Evolutionary conservation across 78 protist species (phyloP).

Genomic region (Chrysochromulina tobinii): DNA sequence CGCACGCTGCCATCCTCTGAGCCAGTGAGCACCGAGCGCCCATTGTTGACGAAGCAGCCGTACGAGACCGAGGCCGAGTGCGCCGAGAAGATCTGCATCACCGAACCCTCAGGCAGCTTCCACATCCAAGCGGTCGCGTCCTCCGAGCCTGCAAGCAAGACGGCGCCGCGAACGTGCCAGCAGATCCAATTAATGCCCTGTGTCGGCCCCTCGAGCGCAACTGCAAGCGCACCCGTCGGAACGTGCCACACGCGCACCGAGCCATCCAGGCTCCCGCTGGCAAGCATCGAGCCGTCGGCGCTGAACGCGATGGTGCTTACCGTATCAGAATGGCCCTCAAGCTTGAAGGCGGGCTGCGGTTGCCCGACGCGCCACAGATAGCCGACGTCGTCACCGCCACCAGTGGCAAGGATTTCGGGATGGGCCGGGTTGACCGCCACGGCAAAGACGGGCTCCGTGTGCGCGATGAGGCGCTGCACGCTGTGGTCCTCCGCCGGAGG

Average conservation of each 20-base stretch:
- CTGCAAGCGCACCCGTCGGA: conserved; percentile 1
- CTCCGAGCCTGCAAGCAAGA: conserved; percentile 34
- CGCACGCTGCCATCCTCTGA: conserved; percentile 24
- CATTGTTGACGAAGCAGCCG: conserved; percentile 17
- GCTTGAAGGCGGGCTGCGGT: not conserved
- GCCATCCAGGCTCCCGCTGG: conserved; percentile 53
- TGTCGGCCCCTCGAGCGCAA: conserved; percentile 36
- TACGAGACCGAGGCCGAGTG: conserved; percentile 16
- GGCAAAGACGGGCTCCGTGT: not conserved
- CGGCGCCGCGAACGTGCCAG: conserved; percentile 33
- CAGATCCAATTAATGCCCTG: conserved; percentile 26
- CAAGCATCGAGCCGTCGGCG: conserved; percentile 9
- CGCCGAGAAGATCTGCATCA: conserved; percentile 38
- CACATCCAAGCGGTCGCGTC: conserved; percentile 44
- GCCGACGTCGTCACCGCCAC: conserved; percentile 41
- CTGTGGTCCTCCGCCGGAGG: no score
- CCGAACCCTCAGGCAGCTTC: conserved; percentile 33
- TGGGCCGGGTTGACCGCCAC: not conserved
- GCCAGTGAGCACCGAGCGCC: conserved; percentile 8
- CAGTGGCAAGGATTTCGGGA: not conserved
- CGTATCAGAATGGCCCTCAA: conserved; percentile 7
- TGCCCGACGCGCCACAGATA: not conserved
- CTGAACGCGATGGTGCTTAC: conserved; percentile 5
- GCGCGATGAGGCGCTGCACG: not conserved
- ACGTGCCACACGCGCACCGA: conserved; percentile 26